Percentiles rank a stretch among this genome's conserved stretches.
Evolutionary conservation across 176 grass and related monocot genomes (phyloP).

Genomic region (Triticum aestivum): DNA sequence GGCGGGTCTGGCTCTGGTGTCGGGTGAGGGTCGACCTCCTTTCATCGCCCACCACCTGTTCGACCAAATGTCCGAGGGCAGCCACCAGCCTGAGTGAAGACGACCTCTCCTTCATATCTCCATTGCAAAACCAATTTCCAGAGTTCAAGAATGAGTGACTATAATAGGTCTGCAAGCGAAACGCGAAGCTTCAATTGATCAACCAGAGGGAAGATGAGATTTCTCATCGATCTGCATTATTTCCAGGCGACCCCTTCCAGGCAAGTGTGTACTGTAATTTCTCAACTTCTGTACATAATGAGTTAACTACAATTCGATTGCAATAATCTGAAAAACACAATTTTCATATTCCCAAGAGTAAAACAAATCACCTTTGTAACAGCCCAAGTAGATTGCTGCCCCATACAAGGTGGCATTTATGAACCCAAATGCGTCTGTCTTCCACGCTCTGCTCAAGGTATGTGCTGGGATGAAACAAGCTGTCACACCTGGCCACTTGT

Average conservation of each 20-base stretch:
- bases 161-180: constrained; percentile 44
- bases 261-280: constrained; percentile 36
- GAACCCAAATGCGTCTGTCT: constrained; percentile 48
- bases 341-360: not conserved
- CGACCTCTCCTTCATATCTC: not conserved
- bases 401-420: constrained; percentile 52
- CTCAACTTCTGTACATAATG: not conserved
- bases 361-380: not conserved
- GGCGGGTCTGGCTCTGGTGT: no score
- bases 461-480: constrained; percentile 57
- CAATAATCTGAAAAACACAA: not conserved
- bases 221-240: constrained; percentile 66
- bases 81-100: no score
- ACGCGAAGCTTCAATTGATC: constrained; percentile 73
- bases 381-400: constrained; percentile 62
- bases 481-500: no score
- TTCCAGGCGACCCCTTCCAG: constrained; percentile 56
- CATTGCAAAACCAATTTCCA: constrained; percentile 63
- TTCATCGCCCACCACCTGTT: no score
- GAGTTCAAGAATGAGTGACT: constrained; percentile 46
- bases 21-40: no score
- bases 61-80: no score
- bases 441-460: constrained; percentile 61
- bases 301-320: not conserved
- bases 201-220: constrained; percentile 63